Conservation (phyloP, 2,329 filamentous ascomycete genomes). For the Massarina eburnea region DNA sequence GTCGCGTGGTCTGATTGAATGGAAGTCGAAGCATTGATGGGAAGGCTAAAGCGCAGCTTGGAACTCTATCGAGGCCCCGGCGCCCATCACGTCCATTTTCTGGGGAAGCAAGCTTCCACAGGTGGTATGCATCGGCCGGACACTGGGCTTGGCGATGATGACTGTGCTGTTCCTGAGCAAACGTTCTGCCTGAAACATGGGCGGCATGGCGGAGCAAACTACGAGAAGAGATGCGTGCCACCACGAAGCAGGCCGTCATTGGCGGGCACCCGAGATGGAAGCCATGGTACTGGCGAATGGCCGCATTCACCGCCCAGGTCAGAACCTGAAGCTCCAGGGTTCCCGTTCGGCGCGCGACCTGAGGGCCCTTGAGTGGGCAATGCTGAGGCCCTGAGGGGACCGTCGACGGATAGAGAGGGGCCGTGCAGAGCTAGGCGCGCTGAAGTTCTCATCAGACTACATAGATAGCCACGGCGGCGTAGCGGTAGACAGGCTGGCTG, state of each 20-base stretch:
- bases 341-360: conserved; percentile 1
- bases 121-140: not conserved
- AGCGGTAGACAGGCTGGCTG: not conserved
- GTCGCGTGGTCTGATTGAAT: conserved; percentile 1
- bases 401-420: too few species aligned
- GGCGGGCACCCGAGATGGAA: conserved; percentile 4
- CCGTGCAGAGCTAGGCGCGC: conserved; percentile 5
- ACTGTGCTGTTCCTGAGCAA: conserved; percentile 15
- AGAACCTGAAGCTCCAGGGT: conserved; percentile 2
- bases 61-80: conserved; percentile 5
- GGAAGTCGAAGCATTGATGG: conserved; percentile 3
- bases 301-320: not conserved
- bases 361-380: conserved; percentile 6
- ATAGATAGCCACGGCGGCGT: not conserved
- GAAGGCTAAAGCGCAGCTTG: not conserved
- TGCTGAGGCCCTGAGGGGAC: not conserved
- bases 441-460: not conserved
- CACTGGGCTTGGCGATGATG: not conserved
- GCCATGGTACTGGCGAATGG: conserved; percentile 5
- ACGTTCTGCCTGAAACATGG: conserved; percentile 27
- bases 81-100: conserved; percentile 6
- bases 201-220: conserved; percentile 22
- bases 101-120: not conserved
- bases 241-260: conserved; percentile 18
- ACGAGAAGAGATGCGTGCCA: conserved; percentile 15